Evolutionary conservation across 208 protist genomes (phyloP), one percentile per base, ranked within the genome.

Genomic region (Trypanosomatidae sp.): DNA sequence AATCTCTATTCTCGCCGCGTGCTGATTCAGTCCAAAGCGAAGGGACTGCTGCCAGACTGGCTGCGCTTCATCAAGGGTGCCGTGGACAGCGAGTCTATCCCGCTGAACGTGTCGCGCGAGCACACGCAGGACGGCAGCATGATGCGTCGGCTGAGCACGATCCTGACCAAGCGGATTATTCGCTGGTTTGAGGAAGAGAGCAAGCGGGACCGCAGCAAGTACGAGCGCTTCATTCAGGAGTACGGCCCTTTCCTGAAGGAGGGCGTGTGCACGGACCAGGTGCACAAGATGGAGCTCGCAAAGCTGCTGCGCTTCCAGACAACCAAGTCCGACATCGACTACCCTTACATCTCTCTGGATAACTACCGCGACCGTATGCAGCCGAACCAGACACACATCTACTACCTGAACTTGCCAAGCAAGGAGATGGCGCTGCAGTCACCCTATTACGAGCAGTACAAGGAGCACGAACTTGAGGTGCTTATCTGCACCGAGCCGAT

Each of bases 41-140:
- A 98, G 75, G 87, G 89, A 4, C 25, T 99, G 10, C 86, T 99
- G 7, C 99, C 99, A n/a, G 96, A 99, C 17, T 99, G 98, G 98
- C 86, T 99, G 66, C 95, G 98, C 73, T 98, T 97, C 79, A 84
- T 97, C 71, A 98, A 97, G 77, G 98, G 98, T 72, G 97, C 98
- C n/a, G 97, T 99, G n/a, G 98, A 99, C 79, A 94, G 87, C 60
- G 98, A 99, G 79, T 99, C 99, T 58, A 95, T 99, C 56, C 98
- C 98, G 28, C 87, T 99, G 30, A 99, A 99, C 80, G 93, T 99
- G 28, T 98, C 93, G 28, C 95, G 99, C 75, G 99, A 99, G 89
- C 91, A 98, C 73, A 98, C 99, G 52, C 98, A 99, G 85, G 95
- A 99, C 81, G 96, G 91, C 71, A 84, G 89, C 73, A 90, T 99